A percentile compares a stretch with the other conserved stretches of the same genome.
Evolutionary conservation across 2,329 filamentous ascomycete genomes (phyloP).

Genomic region (Hymenoscyphus scutula): DNA sequence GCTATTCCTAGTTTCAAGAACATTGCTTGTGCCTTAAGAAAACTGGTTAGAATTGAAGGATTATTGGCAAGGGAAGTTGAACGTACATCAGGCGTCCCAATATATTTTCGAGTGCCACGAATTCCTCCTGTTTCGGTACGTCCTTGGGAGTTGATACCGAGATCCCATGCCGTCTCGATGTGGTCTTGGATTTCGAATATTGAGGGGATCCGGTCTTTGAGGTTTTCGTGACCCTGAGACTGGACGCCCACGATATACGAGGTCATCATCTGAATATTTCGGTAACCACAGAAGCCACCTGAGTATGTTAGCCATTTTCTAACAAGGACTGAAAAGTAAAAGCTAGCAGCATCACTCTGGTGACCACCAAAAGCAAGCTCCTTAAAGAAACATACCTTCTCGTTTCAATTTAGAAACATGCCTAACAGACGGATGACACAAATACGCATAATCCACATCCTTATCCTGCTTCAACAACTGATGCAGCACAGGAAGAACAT

Average conservation of each 20-base stretch:
- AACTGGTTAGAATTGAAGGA: conserved; percentile 11
- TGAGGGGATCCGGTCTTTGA: conserved; percentile 63
- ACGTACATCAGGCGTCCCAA: conserved; percentile 81
- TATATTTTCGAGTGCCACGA: conserved; percentile 86
- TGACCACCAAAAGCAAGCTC: too few species aligned
- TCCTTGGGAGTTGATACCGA: conserved; percentile 72
- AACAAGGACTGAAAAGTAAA: too few species aligned
- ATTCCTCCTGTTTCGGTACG: conserved; percentile 84
- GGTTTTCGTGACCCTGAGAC: conserved; percentile 56
- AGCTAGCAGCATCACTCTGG: too few species aligned
- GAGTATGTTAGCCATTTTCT: conserved; percentile 6
- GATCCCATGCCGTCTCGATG: conserved; percentile 87
- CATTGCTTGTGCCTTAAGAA: conserved; percentile 72
- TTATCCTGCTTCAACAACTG: conserved; percentile 64
- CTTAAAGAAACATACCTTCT: conserved; percentile 53
- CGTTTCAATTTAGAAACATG: conserved; percentile 80
- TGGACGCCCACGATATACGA: conserved; percentile 69
- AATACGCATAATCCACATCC: conserved; percentile 67
- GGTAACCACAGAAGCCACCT: conserved; percentile 92
- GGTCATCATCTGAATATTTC: conserved; percentile 89
- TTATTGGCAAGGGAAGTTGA: conserved; percentile 7
- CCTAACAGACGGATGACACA: conserved; percentile 72
- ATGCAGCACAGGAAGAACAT: conserved; percentile 60
- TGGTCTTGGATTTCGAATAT: conserved; percentile 81
- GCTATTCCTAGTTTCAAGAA: conserved; percentile 67